Evolutionary conservation across 306 rosid species (phyloP).

Genomic region (Urtica urens): DNA sequence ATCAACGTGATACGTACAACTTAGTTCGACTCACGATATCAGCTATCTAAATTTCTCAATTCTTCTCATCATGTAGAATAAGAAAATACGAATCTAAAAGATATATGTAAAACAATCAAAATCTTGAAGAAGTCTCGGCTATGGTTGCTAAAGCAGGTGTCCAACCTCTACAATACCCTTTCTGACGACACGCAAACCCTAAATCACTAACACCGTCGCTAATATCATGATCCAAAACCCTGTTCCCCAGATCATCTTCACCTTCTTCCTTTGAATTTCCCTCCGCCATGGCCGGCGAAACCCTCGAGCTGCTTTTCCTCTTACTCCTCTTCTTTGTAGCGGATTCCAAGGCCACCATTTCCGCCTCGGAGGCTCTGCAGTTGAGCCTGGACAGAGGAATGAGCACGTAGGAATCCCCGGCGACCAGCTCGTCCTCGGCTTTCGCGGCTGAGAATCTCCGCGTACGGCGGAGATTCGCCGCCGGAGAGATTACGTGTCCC

Average conservation of each 20-base stretch:
- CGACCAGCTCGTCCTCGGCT: slow-evolving; percentile 46
- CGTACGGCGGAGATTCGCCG: slow-evolving; percentile 26
- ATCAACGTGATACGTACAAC: no score
- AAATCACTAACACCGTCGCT: not conserved
- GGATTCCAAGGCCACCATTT: slow-evolving; percentile 25
- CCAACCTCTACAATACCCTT: slow-evolving; percentile 32
- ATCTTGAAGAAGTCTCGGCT: not conserved
- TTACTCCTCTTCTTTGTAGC: slow-evolving; percentile 6
- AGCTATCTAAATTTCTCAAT: no score
- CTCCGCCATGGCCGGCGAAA: slow-evolving; percentile 23
- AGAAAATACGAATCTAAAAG: no score
- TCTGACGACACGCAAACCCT: not conserved
- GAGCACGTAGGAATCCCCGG: slow-evolving; percentile 36
- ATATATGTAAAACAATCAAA: not conserved
- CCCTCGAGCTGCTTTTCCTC: slow-evolving; percentile 23
- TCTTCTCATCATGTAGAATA: no score
- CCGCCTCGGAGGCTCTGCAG: slow-evolving; percentile 31
- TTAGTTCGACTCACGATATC: no score
- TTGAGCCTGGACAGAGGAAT: slow-evolving; percentile 27
- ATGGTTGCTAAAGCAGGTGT: slow-evolving; percentile 51
- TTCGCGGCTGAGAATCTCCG: slow-evolving; percentile 30
- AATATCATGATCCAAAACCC: not conserved
- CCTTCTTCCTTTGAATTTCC: not conserved
- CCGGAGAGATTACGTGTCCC: slow-evolving; percentile 43
- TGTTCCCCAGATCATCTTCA: not conserved